Percentiles rank a stretch among this genome's conserved stretches.
Evolutionary conservation across 805 yeast genomes (phyloP).

Genomic region (Schwanniomyces vanrijiae): DNA sequence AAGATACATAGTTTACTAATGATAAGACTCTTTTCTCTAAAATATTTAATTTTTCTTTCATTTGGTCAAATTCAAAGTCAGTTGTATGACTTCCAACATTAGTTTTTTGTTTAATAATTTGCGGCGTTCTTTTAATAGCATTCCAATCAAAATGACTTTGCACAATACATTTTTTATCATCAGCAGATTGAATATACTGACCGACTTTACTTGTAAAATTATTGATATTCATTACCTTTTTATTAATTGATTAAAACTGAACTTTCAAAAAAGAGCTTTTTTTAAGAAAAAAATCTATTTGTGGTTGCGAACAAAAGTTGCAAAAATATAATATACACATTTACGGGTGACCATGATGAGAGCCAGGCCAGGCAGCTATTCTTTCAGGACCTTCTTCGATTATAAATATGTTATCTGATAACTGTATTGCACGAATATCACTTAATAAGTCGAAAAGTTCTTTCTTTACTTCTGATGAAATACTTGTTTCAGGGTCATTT

Average conservation of each 20-base stretch:
- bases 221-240: constrained; percentile 2
- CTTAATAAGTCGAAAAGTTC: constrained; percentile 16
- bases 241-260: too few relatives aligned
- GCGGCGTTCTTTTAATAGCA: constrained; percentile 29
- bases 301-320: constrained; percentile 2
- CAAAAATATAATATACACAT: not conserved
- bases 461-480: constrained; percentile 10
- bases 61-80: constrained; percentile 38
- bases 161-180: constrained; percentile 7
- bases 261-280: too few relatives aligned
- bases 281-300: constrained; percentile 4
- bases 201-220: constrained; percentile 4
- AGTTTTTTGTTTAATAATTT: constrained; percentile 27
- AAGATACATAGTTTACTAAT: constrained; percentile 14
- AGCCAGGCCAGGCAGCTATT: constrained; percentile 65
- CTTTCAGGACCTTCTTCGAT: constrained; percentile 31
- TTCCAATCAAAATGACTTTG: constrained; percentile 23
- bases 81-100: constrained; percentile 26
- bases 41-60: constrained; percentile 17
- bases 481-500: constrained; percentile 16
- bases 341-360: constrained; percentile 63
- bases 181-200: constrained; percentile 7
- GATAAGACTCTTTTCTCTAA: constrained; percentile 15
- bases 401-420: constrained; percentile 11
- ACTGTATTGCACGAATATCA: constrained; percentile 9